Percentiles rank a stretch among this genome's conserved stretches.
Conservation (phyloP, 108 stramenopile genomes). For the Nannochloropsis salina region DNA sequence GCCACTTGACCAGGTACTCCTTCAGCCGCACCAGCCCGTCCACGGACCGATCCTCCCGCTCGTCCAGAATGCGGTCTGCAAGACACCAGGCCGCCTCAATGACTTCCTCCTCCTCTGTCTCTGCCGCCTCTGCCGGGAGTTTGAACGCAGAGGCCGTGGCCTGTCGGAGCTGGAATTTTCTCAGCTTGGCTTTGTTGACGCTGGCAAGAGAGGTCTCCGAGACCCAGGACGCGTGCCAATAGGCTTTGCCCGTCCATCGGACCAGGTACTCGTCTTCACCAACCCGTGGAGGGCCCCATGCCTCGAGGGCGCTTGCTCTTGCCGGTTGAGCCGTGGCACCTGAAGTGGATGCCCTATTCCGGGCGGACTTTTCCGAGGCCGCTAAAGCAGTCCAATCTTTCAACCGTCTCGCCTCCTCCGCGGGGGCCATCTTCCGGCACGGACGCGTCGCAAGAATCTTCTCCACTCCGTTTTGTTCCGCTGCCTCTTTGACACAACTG, state of each 20-base stretch:
- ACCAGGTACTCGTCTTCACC: conserved; percentile 34
- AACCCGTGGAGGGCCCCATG: neutral
- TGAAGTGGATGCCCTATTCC: neutral
- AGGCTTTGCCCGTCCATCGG: conserved; percentile 40
- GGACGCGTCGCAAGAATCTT: neutral
- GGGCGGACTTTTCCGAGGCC: neutral
- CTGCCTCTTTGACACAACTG: neutral
- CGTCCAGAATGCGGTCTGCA: conserved; percentile 24
- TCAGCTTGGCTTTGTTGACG: conserved; percentile 28
- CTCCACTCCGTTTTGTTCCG: neutral
- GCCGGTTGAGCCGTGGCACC: neutral
- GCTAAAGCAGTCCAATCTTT: neutral
- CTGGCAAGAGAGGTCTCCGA: conserved; percentile 7
- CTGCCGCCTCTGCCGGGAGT: neutral
- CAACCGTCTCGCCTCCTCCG: neutral
- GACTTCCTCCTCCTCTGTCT: conserved; percentile 29
- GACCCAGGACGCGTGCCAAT: conserved; percentile 37
- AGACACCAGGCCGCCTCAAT: conserved; percentile 27
- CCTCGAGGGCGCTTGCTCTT: neutral
- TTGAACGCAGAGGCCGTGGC: neutral
- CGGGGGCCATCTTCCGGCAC: neutral
- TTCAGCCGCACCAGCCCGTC: conserved; percentile 25
- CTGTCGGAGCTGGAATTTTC: conserved; percentile 30
- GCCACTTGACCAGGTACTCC: conserved; percentile 38
- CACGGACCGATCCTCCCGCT: conserved; percentile 25